phyloP scores from a whole-genome alignment of 352 stramenopile species.

The Phytopythium litorale region DNA sequence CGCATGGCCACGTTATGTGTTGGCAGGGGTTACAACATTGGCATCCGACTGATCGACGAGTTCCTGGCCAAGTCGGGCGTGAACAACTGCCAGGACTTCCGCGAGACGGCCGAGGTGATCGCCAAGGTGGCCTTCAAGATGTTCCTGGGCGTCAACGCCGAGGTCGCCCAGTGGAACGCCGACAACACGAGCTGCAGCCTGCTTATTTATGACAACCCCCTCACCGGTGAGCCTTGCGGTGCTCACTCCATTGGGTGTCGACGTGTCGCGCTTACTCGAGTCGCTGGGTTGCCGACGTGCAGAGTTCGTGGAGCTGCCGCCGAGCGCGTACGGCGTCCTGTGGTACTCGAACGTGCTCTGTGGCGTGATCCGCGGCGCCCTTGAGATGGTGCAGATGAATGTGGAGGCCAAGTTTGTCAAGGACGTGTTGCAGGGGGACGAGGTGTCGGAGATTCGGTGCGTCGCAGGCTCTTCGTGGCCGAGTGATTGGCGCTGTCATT shows the following conservation, averaged over 20 bases:
- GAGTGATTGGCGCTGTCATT: not conserved
- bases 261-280: too few relatives aligned
- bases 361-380: constrained; percentile 92
- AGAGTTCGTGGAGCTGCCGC: constrained; percentile 90
- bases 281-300: not conserved
- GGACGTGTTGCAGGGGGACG: constrained; percentile 80
- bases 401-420: constrained; percentile 84
- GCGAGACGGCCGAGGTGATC: constrained; percentile 94
- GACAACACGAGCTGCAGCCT: constrained; percentile 90
- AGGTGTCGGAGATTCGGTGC: constrained; percentile 83
- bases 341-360: constrained; percentile 97
- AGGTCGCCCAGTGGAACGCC: constrained; percentile 89
- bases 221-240: constrained; percentile 47
- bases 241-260: not conserved
- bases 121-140: constrained; percentile 97
- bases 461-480: not conserved
- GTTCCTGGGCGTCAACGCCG: constrained; percentile 95
- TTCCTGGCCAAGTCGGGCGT: constrained; percentile 95
- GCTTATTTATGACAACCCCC: constrained; percentile 95
- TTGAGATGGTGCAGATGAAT: constrained; percentile 95
- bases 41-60: constrained; percentile 96
- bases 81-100: constrained; percentile 82
- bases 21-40: constrained; percentile 95
- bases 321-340: constrained; percentile 85
- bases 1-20: not conserved